phyloP scores from a whole-genome alignment of 148 eudicot species.

The Fallopia convolvulus region DNA sequence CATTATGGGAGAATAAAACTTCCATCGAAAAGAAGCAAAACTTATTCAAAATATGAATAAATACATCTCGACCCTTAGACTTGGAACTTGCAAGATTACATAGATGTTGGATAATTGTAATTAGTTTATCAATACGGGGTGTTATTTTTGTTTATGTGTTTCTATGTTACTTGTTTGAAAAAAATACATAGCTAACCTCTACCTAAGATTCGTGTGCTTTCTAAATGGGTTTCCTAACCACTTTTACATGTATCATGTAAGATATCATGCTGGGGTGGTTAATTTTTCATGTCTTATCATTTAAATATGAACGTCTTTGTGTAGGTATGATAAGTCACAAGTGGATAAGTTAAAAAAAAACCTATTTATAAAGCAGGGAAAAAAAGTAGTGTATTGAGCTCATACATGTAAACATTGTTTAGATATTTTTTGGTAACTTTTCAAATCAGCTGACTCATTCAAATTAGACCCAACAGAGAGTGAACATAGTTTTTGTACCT shows the following conservation, averaged over 20 bases:
- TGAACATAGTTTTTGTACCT: background rate
- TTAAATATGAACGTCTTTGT: background rate
- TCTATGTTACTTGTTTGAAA: background rate
- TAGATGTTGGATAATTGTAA: background rate
- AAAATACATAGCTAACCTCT: background rate
- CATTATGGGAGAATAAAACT: too few species aligned
- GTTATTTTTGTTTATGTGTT: background rate
- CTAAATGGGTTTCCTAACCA: constrained; percentile 7
- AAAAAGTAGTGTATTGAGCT: background rate
- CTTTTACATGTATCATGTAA: background rate
- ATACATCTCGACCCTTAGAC: too few species aligned
- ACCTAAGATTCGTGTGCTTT: background rate
- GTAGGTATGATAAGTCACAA: background rate
- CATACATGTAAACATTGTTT: background rate
- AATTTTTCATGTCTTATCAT: background rate
- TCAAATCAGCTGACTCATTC: background rate
- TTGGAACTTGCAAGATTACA: too few species aligned
- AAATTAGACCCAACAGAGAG: background rate
- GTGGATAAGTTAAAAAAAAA: background rate
- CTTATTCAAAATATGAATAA: too few species aligned
- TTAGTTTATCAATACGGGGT: background rate
- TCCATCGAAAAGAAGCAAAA: too few species aligned
- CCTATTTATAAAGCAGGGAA: background rate
- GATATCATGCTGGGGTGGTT: background rate
- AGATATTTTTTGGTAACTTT: background rate